Percentiles rank a stretch among this genome's conserved stretches.
Evolutionary conservation across 768 basidiomycete species (phyloP).

Genomic region (Lactarius hengduanensis): DNA sequence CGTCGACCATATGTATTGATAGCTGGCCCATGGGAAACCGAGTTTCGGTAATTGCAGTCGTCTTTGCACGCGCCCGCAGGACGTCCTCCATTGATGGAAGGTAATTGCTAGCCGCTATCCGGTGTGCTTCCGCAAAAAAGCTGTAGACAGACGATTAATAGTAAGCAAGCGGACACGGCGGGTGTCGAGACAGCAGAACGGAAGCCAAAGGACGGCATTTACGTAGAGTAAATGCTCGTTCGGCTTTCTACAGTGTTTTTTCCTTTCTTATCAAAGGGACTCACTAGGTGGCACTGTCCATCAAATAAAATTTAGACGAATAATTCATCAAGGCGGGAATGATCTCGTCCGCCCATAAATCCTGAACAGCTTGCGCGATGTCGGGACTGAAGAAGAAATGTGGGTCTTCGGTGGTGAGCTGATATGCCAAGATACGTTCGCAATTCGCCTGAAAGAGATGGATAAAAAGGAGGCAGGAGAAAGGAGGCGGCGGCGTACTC

Average conservation of each 20-base stretch:
- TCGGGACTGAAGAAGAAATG: constrained; percentile 51
- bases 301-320: constrained; percentile 80
- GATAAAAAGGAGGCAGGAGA: constrained; percentile 28
- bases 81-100: constrained; percentile 85
- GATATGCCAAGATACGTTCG: constrained; percentile 63
- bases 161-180: not conserved
- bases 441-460: constrained; percentile 41
- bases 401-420: constrained; percentile 40
- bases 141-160: constrained; percentile 38
- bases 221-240: not conserved
- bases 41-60: constrained; percentile 89
- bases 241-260: too few species aligned
- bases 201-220: not conserved
- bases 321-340: constrained; percentile 52
- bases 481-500: constrained; percentile 38
- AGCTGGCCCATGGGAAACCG: constrained; percentile 65
- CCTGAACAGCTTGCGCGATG: constrained; percentile 64
- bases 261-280: constrained; percentile 33
- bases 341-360: constrained; percentile 70
- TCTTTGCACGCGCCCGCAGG: constrained; percentile 84
- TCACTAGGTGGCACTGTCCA: constrained; percentile 92
- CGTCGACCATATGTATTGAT: constrained; percentile 71
- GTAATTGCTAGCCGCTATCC: constrained; percentile 81
- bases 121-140: constrained; percentile 83
- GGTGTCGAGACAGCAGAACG: not conserved